Evolutionary conservation across 805 yeast genomes (phyloP).

Genomic region (Millerozyma miso): DNA sequence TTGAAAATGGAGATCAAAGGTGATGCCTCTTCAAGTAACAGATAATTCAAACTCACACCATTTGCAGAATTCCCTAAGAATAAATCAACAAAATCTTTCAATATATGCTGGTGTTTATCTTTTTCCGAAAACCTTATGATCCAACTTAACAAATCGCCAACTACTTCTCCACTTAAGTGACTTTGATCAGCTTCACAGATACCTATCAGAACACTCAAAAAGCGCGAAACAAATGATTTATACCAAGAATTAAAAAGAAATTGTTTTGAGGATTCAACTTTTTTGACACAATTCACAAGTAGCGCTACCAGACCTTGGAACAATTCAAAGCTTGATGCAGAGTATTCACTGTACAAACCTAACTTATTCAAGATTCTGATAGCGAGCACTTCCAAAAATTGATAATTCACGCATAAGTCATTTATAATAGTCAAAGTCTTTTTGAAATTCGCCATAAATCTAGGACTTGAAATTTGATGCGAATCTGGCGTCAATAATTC

Average conservation of each 20-base stretch:
- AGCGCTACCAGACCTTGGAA: constrained; percentile 15
- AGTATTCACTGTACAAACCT: constrained; percentile 5
- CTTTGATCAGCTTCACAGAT: constrained; percentile 6
- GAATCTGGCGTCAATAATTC: constrained; percentile 29
- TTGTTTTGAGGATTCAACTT: constrained; percentile 25
- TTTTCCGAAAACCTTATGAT: constrained; percentile 36
- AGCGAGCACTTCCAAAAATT: constrained; percentile 41
- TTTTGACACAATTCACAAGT: constrained; percentile 22
- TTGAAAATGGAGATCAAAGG: constrained; percentile 37
- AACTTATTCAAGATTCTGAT: constrained; percentile 42
- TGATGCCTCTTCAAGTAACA: constrained; percentile 21
- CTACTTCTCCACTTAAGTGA: constrained; percentile 29
- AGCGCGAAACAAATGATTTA: constrained; percentile 39
- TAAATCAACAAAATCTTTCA: constrained; percentile 31
- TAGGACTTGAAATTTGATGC: neutral
- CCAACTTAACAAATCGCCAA: constrained; percentile 40
- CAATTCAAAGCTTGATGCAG: constrained; percentile 4
- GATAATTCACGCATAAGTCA: constrained; percentile 35
- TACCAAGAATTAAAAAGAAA: constrained; percentile 42
- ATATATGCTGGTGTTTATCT: constrained; percentile 42
- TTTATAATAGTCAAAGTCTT: constrained; percentile 19
- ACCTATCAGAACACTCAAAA: constrained; percentile 15
- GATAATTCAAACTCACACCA: constrained; percentile 8
- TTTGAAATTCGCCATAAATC: constrained; percentile 7
- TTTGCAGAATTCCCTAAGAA: constrained; percentile 26